phyloP scores from a whole-genome alignment of 306 rosid species.

The Cicer arietinum region DNA sequence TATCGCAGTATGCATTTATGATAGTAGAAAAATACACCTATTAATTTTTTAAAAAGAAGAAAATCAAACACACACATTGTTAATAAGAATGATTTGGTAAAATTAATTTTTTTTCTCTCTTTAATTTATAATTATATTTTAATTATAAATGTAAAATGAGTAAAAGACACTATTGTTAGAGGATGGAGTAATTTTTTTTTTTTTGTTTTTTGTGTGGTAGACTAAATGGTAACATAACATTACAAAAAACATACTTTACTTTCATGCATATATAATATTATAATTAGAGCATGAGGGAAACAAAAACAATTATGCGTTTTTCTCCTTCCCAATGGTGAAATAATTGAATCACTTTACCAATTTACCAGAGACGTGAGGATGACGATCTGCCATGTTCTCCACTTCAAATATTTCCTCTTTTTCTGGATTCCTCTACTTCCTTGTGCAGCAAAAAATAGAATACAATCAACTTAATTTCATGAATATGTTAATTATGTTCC shows the following conservation, averaged over 20 bases:
- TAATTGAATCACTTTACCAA: constrained; percentile 47
- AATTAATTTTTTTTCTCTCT: too few species aligned
- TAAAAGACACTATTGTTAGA: too few species aligned
- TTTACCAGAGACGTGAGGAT: constrained; percentile 24
- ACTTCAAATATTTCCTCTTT: constrained; percentile 44
- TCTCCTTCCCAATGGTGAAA: constrained; percentile 53
- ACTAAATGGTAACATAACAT: not conserved
- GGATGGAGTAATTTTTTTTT: too few species aligned
- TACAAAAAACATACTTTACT: not conserved
- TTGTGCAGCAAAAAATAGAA: constrained; percentile 50
- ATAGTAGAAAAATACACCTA: too few species aligned
- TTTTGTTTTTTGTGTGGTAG: too few species aligned
- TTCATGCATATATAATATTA: too few species aligned
- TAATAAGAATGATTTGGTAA: too few species aligned
- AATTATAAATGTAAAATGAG: too few species aligned
- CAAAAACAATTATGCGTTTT: constrained; percentile 1
- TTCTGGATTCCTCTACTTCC: constrained; percentile 53
- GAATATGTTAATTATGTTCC: not conserved
- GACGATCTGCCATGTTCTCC: constrained; percentile 48
- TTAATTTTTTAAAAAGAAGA: too few species aligned
- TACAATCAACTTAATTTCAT: not conserved
- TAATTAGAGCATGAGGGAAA: not conserved
- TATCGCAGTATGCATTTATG: too few species aligned
- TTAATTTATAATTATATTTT: too few species aligned
- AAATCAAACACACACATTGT: too few species aligned